These are phyloP conservation scores for Colletotrichum sp. DNA, from an alignment of 2,329 filamentous ascomycete species.

Conservation along the genomic window DNA sequence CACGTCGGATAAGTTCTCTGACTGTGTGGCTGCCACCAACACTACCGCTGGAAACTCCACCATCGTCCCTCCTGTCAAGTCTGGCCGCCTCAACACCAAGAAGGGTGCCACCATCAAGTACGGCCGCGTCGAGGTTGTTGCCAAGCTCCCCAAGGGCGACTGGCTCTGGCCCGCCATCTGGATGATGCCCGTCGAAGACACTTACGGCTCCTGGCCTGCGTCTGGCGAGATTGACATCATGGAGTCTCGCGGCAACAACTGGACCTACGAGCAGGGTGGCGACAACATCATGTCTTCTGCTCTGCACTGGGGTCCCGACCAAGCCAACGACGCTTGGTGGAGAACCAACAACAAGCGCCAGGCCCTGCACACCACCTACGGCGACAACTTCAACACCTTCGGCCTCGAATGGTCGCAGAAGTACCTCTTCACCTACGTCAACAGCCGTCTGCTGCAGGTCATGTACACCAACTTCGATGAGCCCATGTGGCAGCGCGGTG, in stretches of 20 bases:
- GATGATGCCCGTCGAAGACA: conserved; percentile 78
- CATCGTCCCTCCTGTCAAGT: conserved; percentile 78
- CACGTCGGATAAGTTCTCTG: conserved; percentile 60
- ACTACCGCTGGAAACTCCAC: conserved; percentile 71
- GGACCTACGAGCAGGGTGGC: conserved; percentile 76
- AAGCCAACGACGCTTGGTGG: conserved; percentile 80
- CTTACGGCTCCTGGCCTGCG: conserved; percentile 77
- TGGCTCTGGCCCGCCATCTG: conserved; percentile 95
- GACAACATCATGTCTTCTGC: conserved; percentile 82
- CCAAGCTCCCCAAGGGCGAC: conserved; percentile 77
- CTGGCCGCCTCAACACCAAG: conserved; percentile 79
- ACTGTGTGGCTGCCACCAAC: conserved; percentile 76
- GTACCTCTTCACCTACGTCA: conserved; percentile 87
- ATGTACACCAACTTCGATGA: conserved; percentile 77
- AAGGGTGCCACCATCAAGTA: conserved; percentile 76
- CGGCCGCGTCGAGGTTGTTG: conserved; percentile 80
- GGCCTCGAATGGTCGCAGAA: conserved; percentile 88
- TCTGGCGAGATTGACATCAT: conserved; percentile 87
- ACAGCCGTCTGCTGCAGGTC: conserved; percentile 80
- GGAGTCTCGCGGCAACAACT: conserved; percentile 84
- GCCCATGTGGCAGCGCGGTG: conserved; percentile 71
- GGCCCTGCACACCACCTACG: conserved; percentile 77
- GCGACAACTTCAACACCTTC: conserved; percentile 73
- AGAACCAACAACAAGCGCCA: conserved; percentile 78
- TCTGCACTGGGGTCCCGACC: conserved; percentile 81